Evolutionary conservation across 345 rosid species (phyloP), one percentile per base, ranked within the genome.

Genomic region (Moricandia arvensis): DNA sequence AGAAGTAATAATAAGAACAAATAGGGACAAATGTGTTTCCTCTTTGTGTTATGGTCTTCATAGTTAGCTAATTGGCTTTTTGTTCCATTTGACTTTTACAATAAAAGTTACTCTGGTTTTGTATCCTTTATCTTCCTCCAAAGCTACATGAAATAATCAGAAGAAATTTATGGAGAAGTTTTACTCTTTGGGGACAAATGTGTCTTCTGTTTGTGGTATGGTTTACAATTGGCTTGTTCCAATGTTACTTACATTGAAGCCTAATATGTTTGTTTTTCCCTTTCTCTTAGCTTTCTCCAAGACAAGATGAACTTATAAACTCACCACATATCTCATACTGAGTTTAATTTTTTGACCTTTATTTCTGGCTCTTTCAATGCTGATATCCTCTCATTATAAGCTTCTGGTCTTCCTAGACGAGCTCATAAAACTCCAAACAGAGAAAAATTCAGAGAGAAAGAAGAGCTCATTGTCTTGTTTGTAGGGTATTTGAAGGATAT

Each of bases 401-500:
- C 24, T 21, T 21, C 24, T 21, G 24, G 24, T 21, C 24, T 21
- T 21, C 24, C 24, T 21, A 21, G 24, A 21, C 24, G 24, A 21
- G 24, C 24, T 21, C 24, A 21, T 21, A 21, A 21, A 21, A 21
- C 24, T 21, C 24, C 24, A 21, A 21, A 21, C 24, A 21, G 24
- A 21, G 24, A 21, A 21, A 21, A 21, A 21, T 21, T 21, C 24
- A 21, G 24, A 21, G 24, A 21, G 24, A 21, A 21, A 21, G 24
- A 21, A 21, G 24, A 21, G 24, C 24, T 21, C 8, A n/a, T 31
- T 41, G 54, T 61, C 24, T 63, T 57, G 29, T 63, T 64, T 72
- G 66, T 91, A 92, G 96, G 93, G 59, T 92, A 87, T 84, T 76
- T 92, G 87, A 97, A 90, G 81, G 97, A 95, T 68, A 76, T 92